Evolutionary conservation across 768 basidiomycete species (phyloP).

Genomic region (Auriculariales sp.): DNA sequence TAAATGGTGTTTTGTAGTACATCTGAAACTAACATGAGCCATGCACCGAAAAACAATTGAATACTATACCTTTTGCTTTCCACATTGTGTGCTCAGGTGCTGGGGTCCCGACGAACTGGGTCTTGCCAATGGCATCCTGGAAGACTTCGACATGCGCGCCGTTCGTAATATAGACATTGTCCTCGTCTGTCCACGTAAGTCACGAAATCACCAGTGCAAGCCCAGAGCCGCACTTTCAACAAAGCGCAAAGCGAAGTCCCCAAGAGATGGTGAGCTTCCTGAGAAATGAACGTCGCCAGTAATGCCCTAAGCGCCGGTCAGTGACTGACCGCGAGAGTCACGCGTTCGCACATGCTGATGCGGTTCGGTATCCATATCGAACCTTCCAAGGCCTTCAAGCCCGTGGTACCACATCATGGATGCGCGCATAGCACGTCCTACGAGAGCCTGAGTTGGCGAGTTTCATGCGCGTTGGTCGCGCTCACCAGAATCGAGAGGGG

Average conservation of each 20-base stretch:
- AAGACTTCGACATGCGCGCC: constrained; percentile 50
- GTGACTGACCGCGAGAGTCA: neutral
- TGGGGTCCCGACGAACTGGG: constrained; percentile 51
- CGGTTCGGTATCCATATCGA: constrained; percentile 68
- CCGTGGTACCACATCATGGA: constrained; percentile 82
- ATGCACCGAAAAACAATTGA: neutral
- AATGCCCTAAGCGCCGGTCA: constrained; percentile 44
- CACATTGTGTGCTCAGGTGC: constrained; percentile 55
- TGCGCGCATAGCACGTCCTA: constrained; percentile 39
- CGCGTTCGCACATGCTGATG: constrained; percentile 41
- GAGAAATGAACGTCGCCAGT: constrained; percentile 52
- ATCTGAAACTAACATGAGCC: constrained; percentile 27
- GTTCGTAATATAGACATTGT: constrained; percentile 35
- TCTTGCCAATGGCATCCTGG: constrained; percentile 46
- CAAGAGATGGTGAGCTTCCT: constrained; percentile 65
- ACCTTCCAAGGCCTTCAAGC: constrained; percentile 69
- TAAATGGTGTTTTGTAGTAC: constrained; percentile 46
- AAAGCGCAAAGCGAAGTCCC: constrained; percentile 68
- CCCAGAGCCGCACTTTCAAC: constrained; percentile 51
- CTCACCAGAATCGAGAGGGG: constrained; percentile 56
- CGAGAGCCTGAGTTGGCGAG: neutral
- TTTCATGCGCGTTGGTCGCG: neutral
- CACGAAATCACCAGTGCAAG: neutral
- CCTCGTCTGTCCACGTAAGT: constrained; percentile 29
- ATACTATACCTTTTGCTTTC: constrained; percentile 59